phyloP scores from a whole-genome alignment of 805 yeast genomes.

The Cyberlindnera euphorbiae region DNA sequence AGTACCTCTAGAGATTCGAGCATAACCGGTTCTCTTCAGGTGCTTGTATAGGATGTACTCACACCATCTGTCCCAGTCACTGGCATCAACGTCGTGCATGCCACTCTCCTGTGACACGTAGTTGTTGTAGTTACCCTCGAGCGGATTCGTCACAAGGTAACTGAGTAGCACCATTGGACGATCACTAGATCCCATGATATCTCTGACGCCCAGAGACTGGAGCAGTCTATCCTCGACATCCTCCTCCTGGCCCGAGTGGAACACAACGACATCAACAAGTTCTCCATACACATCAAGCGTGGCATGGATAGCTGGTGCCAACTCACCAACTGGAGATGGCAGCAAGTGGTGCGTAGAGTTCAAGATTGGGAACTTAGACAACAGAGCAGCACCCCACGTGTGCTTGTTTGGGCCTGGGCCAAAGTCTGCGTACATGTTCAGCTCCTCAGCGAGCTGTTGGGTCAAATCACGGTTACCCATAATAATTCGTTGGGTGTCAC shows the following conservation, averaged over 20 bases:
- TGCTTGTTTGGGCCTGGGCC: conserved; percentile 98
- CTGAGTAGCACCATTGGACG: conserved; percentile 86
- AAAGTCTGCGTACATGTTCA: conserved; percentile 91
- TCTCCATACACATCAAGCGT: conserved; percentile 89
- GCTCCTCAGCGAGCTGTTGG: conserved; percentile 83
- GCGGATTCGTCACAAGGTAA: conserved; percentile 85
- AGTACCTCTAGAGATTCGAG: conserved; percentile 86
- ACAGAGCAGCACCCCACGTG: conserved; percentile 94
- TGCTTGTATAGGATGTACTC: conserved; percentile 89
- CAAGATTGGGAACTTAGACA: conserved; percentile 91
- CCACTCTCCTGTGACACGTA: conserved; percentile 81
- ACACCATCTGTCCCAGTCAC: conserved; percentile 98
- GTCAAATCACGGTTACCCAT: conserved; percentile 96
- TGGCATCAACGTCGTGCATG: conserved; percentile 89
- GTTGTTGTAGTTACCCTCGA: conserved; percentile 85
- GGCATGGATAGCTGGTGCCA: conserved; percentile 98
- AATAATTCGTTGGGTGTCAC: conserved; percentile 88
- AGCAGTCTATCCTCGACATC: conserved; percentile 89
- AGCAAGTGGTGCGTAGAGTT: conserved; percentile 85
- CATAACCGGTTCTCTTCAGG: conserved; percentile 85
- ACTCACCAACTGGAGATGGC: conserved; percentile 96
- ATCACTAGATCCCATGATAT: conserved; percentile 74
- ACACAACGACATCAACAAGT: conserved; percentile 85
- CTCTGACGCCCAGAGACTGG: conserved; percentile 72
- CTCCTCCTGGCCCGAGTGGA: conserved; percentile 98